A percentile compares a stretch with the other conserved stretches of the same genome.
phyloP scores from a whole-genome alignment of 2,329 filamentous ascomycete genomes.

The Epichloe sp. region DNA sequence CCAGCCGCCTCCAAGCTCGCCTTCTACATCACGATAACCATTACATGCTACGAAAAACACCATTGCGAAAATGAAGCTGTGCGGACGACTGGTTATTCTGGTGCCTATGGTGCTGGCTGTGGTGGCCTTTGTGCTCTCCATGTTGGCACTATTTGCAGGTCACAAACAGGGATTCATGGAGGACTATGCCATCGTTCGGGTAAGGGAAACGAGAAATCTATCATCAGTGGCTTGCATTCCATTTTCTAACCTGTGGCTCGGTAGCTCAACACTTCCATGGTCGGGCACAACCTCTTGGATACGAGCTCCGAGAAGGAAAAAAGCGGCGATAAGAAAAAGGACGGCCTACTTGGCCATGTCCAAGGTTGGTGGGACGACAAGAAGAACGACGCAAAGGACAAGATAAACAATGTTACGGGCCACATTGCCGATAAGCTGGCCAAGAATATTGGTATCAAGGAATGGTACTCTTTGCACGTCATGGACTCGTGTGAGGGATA shows the following conservation, averaged over 20 bases:
- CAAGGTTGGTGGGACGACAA: conserved; percentile 18
- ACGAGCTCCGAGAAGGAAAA: conserved; percentile 13
- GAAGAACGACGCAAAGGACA: conserved; percentile 22
- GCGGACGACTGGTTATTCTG: conserved; percentile 15
- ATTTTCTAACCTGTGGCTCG: neutral
- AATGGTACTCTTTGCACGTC: conserved; percentile 40
- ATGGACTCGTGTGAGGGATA: conserved; percentile 33
- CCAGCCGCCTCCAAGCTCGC: neutral
- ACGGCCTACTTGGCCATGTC: conserved; percentile 17
- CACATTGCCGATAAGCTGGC: conserved; percentile 27
- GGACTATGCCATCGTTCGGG: conserved; percentile 27
- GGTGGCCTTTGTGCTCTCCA: conserved; percentile 25
- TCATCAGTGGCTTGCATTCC: too few species aligned
- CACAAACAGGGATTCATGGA: conserved; percentile 29
- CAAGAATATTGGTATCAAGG: conserved; percentile 30
- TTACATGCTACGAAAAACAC: neutral
- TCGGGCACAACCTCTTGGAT: conserved; percentile 22
- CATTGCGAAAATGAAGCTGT: conserved; percentile 2
- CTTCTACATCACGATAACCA: neutral
- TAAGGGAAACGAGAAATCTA: conserved; percentile 11
- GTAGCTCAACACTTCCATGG: conserved; percentile 25
- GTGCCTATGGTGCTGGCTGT: conserved; percentile 25
- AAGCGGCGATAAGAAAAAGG: conserved; percentile 12
- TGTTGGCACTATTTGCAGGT: conserved; percentile 27
- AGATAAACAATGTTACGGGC: conserved; percentile 26